Conservation (phyloP, 2,329 filamentous ascomycete species). For the Fusarium sp. region DNA sequence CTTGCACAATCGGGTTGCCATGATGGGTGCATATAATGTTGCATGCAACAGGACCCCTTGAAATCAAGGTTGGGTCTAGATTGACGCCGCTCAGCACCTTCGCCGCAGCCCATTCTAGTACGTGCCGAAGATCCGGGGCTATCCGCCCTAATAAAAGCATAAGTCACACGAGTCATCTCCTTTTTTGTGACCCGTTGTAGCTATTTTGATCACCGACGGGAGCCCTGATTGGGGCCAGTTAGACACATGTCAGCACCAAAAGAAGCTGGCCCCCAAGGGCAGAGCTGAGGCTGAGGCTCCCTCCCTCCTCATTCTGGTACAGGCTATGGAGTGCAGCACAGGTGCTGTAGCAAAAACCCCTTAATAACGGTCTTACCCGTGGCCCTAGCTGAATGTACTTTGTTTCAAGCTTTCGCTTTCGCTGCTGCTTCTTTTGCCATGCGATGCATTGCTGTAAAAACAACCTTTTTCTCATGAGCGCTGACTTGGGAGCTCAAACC, state of each 20-base stretch:
- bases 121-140: neutral
- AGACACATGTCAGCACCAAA: neutral
- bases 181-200: neutral
- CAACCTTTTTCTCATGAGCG: neutral
- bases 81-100: neutral
- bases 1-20: neutral
- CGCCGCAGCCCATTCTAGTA: neutral
- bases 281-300: neutral
- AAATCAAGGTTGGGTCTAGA: neutral
- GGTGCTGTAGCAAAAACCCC: neutral
- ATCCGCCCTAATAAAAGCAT: neutral
- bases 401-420: neutral
- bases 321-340: too few species aligned
- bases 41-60: neutral
- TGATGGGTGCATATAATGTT: neutral
- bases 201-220: neutral
- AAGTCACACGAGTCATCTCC: slow-evolving; percentile 1
- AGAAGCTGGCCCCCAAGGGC: neutral
- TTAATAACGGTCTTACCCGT: neutral
- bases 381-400: neutral
- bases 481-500: neutral
- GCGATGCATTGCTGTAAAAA: neutral
- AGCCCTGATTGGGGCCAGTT: neutral
- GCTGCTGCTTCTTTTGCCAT: neutral
- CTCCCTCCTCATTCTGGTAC: neutral